phyloP scores from a whole-genome alignment of 2,329 filamentous ascomycete species.

The Monosporascus sp. region DNA sequence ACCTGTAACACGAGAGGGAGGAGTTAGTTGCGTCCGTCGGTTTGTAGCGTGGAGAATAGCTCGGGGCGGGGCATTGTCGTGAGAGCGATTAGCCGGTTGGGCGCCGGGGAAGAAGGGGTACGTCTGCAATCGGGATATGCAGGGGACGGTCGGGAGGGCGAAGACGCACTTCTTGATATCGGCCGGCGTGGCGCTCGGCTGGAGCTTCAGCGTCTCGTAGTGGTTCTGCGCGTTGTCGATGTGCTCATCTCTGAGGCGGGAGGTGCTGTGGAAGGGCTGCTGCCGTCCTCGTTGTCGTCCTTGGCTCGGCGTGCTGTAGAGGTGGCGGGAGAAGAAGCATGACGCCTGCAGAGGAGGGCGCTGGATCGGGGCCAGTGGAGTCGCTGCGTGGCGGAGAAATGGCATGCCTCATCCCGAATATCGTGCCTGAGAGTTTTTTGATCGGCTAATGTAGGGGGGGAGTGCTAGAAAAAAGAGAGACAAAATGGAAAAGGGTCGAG shows the following conservation, averaged over 20 bases:
- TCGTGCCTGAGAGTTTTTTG: too few relatives aligned
- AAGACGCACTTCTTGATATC: constrained; percentile 76
- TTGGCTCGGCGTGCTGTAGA: neutral
- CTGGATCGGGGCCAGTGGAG: constrained; percentile 17
- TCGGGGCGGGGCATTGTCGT: neutral
- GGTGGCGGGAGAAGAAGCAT: constrained; percentile 10
- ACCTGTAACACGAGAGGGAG: constrained; percentile 33
- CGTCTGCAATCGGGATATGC: neutral
- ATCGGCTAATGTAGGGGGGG: too few relatives aligned
- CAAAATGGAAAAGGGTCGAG: too few relatives aligned
- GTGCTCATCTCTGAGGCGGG: constrained; percentile 28
- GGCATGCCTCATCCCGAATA: constrained; percentile 61
- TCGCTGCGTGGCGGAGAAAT: constrained; percentile 32
- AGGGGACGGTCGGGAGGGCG: neutral
- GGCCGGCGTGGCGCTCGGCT: constrained; percentile 59
- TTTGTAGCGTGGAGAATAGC: neutral
- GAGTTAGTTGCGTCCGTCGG: neutral
- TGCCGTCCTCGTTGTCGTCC: neutral
- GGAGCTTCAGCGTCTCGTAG: constrained; percentile 78
- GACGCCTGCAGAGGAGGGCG: constrained; percentile 13
- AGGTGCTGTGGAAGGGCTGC: constrained; percentile 40
- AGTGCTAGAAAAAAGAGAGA: too few relatives aligned
- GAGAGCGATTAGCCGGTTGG: neutral
- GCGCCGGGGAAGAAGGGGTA: constrained; percentile 1
- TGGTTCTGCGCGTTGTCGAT: constrained; percentile 51